These are phyloP conservation scores for Brassica juncea DNA, from an alignment of 345 rosid genomes.

Conservation along the genomic window DNA sequence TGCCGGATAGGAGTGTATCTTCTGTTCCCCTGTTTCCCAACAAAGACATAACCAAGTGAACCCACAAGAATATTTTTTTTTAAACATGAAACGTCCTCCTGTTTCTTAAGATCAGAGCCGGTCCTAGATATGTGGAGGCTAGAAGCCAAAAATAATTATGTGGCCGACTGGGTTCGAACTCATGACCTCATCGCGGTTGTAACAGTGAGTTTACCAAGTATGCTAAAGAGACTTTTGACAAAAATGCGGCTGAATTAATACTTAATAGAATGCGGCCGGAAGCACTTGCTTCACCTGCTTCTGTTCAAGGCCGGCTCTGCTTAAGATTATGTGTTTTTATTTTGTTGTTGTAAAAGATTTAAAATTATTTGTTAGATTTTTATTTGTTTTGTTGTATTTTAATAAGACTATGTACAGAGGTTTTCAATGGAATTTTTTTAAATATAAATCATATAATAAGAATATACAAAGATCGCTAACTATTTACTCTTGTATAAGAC, in stretches of 20 bases:
- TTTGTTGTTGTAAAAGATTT: background rate
- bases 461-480: too few species aligned
- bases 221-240: too few species aligned
- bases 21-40: constrained; percentile 65
- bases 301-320: background rate
- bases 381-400: background rate
- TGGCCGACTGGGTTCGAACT: too few species aligned
- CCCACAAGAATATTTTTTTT: background rate
- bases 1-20: constrained; percentile 71
- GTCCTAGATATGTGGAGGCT: too few species aligned
- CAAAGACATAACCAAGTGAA: background rate
- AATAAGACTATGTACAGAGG: background rate
- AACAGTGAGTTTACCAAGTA: too few species aligned
- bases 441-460: too few species aligned
- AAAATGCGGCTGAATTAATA: too few species aligned
- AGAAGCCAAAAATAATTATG: too few species aligned
- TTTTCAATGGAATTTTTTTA: background rate
- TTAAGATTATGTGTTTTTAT: background rate
- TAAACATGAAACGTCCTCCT: background rate
- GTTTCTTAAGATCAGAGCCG: background rate
- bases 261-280: too few species aligned
- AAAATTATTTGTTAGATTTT: background rate
- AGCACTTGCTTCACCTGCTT: too few species aligned
- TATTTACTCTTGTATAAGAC: too few species aligned
- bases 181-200: too few species aligned